A percentile compares a stretch with the other conserved stretches of the same genome.
Conservation (phyloP, 352 stramenopile species). For the Phytophthora constricta region DNA sequence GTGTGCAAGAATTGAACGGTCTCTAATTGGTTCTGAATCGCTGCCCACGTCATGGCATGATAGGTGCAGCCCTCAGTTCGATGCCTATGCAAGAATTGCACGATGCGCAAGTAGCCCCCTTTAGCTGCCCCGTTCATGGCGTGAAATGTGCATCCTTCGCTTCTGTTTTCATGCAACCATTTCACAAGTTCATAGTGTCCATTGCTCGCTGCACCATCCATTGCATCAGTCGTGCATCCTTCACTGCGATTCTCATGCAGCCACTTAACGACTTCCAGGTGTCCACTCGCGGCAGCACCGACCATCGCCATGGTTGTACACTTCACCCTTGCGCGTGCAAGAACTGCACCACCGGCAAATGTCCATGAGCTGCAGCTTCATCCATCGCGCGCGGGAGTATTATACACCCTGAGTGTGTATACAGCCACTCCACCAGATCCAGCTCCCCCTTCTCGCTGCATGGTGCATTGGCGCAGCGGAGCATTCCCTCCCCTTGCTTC, state of each 20-base stretch:
- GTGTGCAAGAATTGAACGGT: constrained; percentile 35
- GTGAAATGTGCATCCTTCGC: constrained; percentile 28
- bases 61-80: constrained; percentile 37
- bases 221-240: constrained; percentile 23
- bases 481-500: constrained; percentile 31
- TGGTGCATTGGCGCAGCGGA: constrained; percentile 33
- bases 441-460: constrained; percentile 24
- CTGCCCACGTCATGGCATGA: constrained; percentile 41
- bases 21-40: constrained; percentile 23
- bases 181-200: constrained; percentile 33
- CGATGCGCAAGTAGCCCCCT: constrained; percentile 22
- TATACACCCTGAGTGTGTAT: constrained; percentile 25
- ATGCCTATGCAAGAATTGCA: constrained; percentile 37
- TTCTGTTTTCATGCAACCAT: constrained; percentile 37
- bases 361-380: constrained; percentile 30
- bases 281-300: constrained; percentile 26
- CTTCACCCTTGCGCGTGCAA: constrained; percentile 24
- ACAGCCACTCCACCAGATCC: constrained; percentile 27
- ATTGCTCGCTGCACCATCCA: constrained; percentile 28
- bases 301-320: constrained; percentile 32
- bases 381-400: constrained; percentile 32
- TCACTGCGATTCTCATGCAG: constrained; percentile 28
- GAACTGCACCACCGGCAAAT: constrained; percentile 32
- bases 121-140: constrained; percentile 34
- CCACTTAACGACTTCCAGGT: constrained; percentile 33